Percentiles rank a stretch among this genome's conserved stretches.
Evolutionary conservation across 768 basidiomycete species (phyloP).

Genomic region (Leccinum barrowsii): DNA sequence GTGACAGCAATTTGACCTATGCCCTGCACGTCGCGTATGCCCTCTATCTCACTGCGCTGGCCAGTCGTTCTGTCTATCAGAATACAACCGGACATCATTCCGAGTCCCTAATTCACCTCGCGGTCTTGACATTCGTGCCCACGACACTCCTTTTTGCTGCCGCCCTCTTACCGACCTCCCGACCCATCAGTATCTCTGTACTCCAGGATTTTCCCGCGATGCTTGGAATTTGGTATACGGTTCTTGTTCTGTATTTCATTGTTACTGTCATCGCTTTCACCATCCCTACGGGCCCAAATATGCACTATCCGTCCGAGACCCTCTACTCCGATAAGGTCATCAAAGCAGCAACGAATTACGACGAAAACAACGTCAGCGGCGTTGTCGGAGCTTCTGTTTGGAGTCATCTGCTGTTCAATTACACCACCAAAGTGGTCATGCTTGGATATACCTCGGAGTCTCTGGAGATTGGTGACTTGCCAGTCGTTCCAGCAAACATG

Average conservation of each 20-base stretch:
- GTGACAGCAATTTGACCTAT: constrained; percentile 34
- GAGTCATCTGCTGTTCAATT: constrained; percentile 68
- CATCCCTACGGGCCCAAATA: constrained; percentile 68
- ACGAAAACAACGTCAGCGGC: constrained; percentile 75
- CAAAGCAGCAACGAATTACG: constrained; percentile 53
- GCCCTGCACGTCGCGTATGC: constrained; percentile 51
- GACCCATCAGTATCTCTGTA: constrained; percentile 31
- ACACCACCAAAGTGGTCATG: constrained; percentile 84
- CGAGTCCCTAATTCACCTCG: constrained; percentile 59
- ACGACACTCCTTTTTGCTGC: constrained; percentile 41
- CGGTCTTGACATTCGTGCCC: constrained; percentile 50
- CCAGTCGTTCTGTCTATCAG: constrained; percentile 47
- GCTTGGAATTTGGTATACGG: constrained; percentile 48
- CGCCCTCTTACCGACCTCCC: constrained; percentile 54
- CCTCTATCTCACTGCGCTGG: constrained; percentile 55
- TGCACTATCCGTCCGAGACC: constrained; percentile 68
- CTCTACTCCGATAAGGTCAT: constrained; percentile 76
- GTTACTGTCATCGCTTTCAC: constrained; percentile 41
- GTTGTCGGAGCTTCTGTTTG: constrained; percentile 43
- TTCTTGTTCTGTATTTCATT: constrained; percentile 47
- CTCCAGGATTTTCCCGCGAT: constrained; percentile 20
- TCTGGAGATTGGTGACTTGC: constrained; percentile 85
- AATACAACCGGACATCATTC: constrained; percentile 40
- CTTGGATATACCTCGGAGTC: constrained; percentile 71
- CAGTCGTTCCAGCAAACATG: constrained; percentile 72